These are phyloP conservation scores for Psilocybe azurescens DNA, from an alignment of 768 basidiomycete genomes.

Conservation along the genomic window DNA sequence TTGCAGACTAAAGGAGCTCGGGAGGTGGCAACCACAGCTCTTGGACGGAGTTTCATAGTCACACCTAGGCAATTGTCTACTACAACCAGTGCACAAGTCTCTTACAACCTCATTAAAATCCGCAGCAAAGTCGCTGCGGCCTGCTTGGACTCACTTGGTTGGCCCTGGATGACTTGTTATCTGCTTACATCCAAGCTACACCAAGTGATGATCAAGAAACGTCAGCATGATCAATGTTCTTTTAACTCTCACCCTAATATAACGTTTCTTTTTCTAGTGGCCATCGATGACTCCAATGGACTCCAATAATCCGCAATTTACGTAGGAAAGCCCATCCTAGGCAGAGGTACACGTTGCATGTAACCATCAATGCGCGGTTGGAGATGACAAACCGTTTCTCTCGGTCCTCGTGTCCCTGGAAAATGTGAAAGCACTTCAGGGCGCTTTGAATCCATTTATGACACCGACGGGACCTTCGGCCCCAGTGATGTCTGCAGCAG, in stretches of 20 bases:
- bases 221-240: not conserved
- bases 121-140: too few relatives aligned
- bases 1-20: conserved; percentile 1
- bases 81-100: not conserved
- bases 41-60: not conserved
- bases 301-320: not conserved
- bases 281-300: not conserved
- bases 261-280: not conserved
- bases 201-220: not conserved
- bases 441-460: not conserved
- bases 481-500: not conserved
- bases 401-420: too few relatives aligned
- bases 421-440: not conserved
- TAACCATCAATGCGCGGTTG: too few relatives aligned
- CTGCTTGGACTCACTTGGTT: not conserved
- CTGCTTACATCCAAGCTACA: not conserved
- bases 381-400: too few relatives aligned
- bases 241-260: not conserved
- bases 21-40: not conserved
- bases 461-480: not conserved
- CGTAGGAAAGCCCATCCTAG: not conserved
- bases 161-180: not conserved
- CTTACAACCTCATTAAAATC: not conserved
- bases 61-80: not conserved
- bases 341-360: not conserved